Conservation (phyloP, 2,329 filamentous ascomycete species). For the Penicillium sp. region DNA sequence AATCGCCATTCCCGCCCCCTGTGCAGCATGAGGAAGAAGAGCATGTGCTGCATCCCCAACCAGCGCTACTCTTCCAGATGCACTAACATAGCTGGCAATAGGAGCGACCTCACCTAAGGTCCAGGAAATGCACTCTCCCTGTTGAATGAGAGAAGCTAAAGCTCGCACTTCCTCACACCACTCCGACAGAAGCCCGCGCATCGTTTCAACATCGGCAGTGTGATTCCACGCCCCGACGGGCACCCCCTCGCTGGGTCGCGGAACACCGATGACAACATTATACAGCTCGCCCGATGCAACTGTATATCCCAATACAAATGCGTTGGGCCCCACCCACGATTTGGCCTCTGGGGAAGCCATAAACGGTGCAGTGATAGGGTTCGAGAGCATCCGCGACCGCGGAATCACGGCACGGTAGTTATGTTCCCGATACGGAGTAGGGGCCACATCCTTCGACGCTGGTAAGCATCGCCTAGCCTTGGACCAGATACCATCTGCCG, state of each 20-base stretch:
- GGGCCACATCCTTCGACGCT: slow-evolving; percentile 3
- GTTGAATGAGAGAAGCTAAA: slow-evolving; percentile 1
- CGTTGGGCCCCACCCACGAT: slow-evolving; percentile 1
- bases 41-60: slow-evolving; percentile 67
- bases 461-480: slow-evolving; percentile 3
- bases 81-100: slow-evolving; percentile 6
- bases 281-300: slow-evolving; percentile 5
- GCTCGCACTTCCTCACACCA: slow-evolving; percentile 7
- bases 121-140: slow-evolving; percentile 1
- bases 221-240: slow-evolving; percentile 6
- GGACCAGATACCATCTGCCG: slow-evolving; percentile 7
- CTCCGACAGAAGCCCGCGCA: slow-evolving; percentile 4
- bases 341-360: slow-evolving; percentile 3
- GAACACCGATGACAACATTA: slow-evolving; percentile 6
- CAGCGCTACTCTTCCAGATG: slow-evolving; percentile 45
- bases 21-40: slow-evolving; percentile 61
- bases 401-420: slow-evolving; percentile 7
- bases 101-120: slow-evolving; percentile 2
- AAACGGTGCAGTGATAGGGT: slow-evolving; percentile 3
- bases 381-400: slow-evolving; percentile 4
- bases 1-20: slow-evolving; percentile 62
- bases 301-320: slow-evolving; percentile 1
- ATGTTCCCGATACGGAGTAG: slow-evolving; percentile 2
- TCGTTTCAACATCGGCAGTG: slow-evolving; percentile 1
- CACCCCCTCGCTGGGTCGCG: slow-evolving; percentile 4